Conservation (phyloP, 176 grass and related monocot genomes). For the Echinochloa phyllopogon region DNA sequence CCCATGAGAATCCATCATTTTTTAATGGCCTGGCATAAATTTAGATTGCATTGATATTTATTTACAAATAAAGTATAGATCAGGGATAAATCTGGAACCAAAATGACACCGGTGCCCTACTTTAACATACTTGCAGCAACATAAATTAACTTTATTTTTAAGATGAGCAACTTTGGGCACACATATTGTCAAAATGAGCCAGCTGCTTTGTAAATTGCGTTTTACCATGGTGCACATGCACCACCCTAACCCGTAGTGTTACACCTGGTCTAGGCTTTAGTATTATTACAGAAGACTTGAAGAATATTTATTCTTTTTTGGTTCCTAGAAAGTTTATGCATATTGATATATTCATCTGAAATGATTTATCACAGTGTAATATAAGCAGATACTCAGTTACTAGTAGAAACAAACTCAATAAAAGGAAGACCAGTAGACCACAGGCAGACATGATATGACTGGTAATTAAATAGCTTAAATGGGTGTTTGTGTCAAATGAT, state of each 20-base stretch:
- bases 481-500: not conserved
- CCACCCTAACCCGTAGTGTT: not conserved
- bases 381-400: constrained; percentile 1
- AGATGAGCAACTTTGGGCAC: not conserved
- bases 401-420: not conserved
- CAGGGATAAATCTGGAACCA: not conserved
- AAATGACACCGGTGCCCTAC: not conserved
- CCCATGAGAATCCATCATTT: constrained; percentile 13
- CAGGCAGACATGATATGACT: not conserved
- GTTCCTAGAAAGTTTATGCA: not conserved
- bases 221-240: not conserved
- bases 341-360: not conserved
- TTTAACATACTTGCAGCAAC: not conserved
- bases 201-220: not conserved
- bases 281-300: constrained; percentile 11
- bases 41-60: not conserved
- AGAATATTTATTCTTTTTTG: constrained; percentile 1
- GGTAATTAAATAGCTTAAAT: constrained; percentile 25
- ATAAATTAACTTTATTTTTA: too few species aligned
- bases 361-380: not conserved
- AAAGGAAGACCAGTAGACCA: not conserved
- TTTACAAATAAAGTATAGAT: constrained; percentile 3
- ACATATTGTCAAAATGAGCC: constrained; percentile 7
- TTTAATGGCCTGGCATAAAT: not conserved
- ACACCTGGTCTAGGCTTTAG: constrained; percentile 2